phyloP scores from a whole-genome alignment of 768 basidiomycete species.

The Mycena haematopus region DNA sequence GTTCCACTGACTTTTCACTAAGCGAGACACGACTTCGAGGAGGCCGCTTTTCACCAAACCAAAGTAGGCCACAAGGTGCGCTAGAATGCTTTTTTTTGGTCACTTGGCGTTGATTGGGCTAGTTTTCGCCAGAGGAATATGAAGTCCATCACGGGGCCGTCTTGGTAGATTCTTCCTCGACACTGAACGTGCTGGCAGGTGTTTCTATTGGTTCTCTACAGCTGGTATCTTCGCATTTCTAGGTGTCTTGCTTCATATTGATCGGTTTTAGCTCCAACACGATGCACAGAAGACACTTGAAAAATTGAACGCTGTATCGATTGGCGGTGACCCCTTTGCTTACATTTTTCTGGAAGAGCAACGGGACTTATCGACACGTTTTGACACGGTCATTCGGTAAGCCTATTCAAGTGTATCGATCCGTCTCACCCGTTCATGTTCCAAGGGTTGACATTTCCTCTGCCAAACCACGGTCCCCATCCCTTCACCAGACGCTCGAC shows the following conservation, averaged over 20 bases:
- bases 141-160: slow-evolving; percentile 54
- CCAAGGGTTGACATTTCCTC: slow-evolving; percentile 63
- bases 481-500: slow-evolving; percentile 58
- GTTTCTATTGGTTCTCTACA: slow-evolving; percentile 81
- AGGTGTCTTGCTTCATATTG: not conserved
- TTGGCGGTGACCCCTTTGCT: slow-evolving; percentile 67
- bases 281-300: slow-evolving; percentile 82
- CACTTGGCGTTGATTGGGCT: slow-evolving; percentile 10
- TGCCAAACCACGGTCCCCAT: slow-evolving; percentile 50
- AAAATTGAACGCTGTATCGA: slow-evolving; percentile 54
- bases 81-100: slow-evolving; percentile 10
- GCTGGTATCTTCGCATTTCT: slow-evolving; percentile 55
- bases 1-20: slow-evolving; percentile 12
- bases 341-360: slow-evolving; percentile 77
- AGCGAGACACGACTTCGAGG: slow-evolving; percentile 78
- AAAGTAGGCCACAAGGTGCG: slow-evolving; percentile 61
- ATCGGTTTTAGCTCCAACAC: slow-evolving; percentile 60
- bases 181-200: slow-evolving; percentile 76
- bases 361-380: slow-evolving; percentile 66
- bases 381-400: slow-evolving; percentile 76
- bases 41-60: slow-evolving; percentile 65
- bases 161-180: slow-evolving; percentile 81
- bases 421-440: not conserved
- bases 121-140: slow-evolving; percentile 72
- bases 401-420: slow-evolving; percentile 29